These are phyloP conservation scores for Abelmoschus esculentus DNA, from an alignment of 345 rosid species.

Conservation along the genomic window DNA sequence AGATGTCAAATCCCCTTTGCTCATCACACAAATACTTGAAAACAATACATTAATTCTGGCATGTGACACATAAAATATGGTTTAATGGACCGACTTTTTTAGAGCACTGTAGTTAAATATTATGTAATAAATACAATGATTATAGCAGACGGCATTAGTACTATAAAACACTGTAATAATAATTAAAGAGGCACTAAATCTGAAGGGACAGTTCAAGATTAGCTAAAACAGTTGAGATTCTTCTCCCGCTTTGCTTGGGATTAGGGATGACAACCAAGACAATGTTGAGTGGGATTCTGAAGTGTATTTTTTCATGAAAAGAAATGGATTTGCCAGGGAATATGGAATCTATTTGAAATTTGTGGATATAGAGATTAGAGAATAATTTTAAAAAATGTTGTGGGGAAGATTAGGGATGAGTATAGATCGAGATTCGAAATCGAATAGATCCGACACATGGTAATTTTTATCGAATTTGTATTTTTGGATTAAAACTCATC, in stretches of 20 bases:
- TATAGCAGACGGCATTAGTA: constrained; percentile 12
- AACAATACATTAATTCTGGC: background rate
- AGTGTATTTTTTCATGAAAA: background rate
- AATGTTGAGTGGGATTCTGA: constrained; percentile 17
- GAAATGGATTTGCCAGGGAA: background rate
- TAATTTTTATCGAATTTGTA: no score
- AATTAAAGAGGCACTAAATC: background rate
- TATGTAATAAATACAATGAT: background rate
- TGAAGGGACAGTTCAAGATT: constrained; percentile 25
- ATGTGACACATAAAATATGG: constrained; percentile 43
- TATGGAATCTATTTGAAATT: background rate
- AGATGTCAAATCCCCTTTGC: background rate
- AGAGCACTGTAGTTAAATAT: background rate
- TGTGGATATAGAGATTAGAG: background rate
- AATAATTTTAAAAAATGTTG: background rate
- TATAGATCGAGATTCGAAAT: no score
- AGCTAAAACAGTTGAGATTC: constrained; percentile 31
- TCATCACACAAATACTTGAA: background rate
- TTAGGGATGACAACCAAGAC: constrained; percentile 46
- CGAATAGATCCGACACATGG: no score
- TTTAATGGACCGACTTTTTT: constrained; percentile 27
- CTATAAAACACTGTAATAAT: background rate
- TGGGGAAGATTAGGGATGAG: no score
- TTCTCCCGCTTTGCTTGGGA: constrained; percentile 44
- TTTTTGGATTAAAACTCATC: no score